These are phyloP conservation scores for Rhodomyrtus psidioides DNA, from an alignment of 441 rosid species.

Conservation along the genomic window DNA sequence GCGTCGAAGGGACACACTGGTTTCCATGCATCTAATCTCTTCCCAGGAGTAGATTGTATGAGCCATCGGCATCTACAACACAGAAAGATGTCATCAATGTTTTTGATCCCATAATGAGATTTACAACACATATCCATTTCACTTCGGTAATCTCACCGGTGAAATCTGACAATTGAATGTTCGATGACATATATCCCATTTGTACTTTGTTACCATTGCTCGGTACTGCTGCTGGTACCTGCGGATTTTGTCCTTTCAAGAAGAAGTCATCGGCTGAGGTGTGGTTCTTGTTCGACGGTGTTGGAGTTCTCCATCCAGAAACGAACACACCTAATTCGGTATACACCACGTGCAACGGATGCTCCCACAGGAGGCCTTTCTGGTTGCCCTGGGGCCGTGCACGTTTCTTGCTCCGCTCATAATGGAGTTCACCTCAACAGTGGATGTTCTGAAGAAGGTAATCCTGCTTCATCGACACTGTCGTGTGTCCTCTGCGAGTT, in stretches of 20 bases:
- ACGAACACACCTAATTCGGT: conserved; percentile 40
- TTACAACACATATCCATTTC: no score
- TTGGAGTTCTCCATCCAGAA: conserved; percentile 48
- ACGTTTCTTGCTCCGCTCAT: conserved; percentile 35
- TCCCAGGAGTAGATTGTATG: no score
- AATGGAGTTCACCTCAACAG: conserved; percentile 22
- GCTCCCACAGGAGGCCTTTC: conserved; percentile 30
- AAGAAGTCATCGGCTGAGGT: conserved; percentile 53
- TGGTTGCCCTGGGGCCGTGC: conserved; percentile 21
- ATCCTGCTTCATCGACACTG: conserved; percentile 12
- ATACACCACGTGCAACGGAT: conserved; percentile 20
- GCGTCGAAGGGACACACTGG: no score
- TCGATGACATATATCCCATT: no score
- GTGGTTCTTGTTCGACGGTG: conserved; percentile 67
- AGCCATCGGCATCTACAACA: no score
- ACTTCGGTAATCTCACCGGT: no score
- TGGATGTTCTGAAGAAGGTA: conserved; percentile 28
- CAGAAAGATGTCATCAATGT: no score
- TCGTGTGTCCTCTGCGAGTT: background rate
- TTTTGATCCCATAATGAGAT: no score
- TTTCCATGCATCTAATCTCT: no score
- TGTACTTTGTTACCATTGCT: conserved; percentile 54
- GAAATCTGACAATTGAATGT: no score
- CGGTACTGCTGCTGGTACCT: conserved; percentile 57
- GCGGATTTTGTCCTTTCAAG: conserved; percentile 53